These are phyloP conservation scores for Mucor racemosus DNA, from an alignment of 371 early-diverging fungal genomes.

Conservation along the genomic window DNA sequence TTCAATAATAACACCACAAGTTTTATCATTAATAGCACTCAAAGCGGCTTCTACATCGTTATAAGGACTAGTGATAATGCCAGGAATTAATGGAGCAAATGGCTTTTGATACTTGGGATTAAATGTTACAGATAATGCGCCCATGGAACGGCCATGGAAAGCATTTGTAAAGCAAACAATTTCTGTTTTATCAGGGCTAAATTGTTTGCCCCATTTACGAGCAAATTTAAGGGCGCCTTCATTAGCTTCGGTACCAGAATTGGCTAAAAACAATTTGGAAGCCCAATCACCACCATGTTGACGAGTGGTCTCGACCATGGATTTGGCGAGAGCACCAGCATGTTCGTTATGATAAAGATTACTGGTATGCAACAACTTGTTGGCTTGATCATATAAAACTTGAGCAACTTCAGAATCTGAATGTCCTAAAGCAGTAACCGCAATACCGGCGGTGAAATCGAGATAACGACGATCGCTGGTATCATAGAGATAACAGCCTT, in stretches of 20 bases:
- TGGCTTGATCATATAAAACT: slow-evolving; percentile 79
- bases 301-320: slow-evolving; percentile 63
- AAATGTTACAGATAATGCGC: slow-evolving; percentile 90
- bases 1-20: slow-evolving; percentile 94
- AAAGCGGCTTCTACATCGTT: slow-evolving; percentile 72
- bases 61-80: slow-evolving; percentile 70
- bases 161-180: slow-evolving; percentile 85
- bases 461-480: slow-evolving; percentile 69
- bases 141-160: slow-evolving; percentile 96
- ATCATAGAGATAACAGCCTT: slow-evolving; percentile 79
- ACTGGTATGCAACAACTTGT: slow-evolving; percentile 75
- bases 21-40: slow-evolving; percentile 69
- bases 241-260: slow-evolving; percentile 94
- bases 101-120: slow-evolving; percentile 91
- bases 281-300: slow-evolving; percentile 50
- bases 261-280: slow-evolving; percentile 81
- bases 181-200: slow-evolving; percentile 61
- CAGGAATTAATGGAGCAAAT: slow-evolving; percentile 89
- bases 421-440: slow-evolving; percentile 91
- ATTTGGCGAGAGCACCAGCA: slow-evolving; percentile 74
- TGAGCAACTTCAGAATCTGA: slow-evolving; percentile 70
- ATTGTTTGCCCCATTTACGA: slow-evolving; percentile 82
- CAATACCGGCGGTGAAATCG: slow-evolving; percentile 90
- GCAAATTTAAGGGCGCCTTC: slow-evolving; percentile 93
- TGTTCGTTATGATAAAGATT: slow-evolving; percentile 86